Evolutionary conservation across 768 basidiomycete genomes (phyloP), one percentile per base, ranked within the genome.

Genomic region (Leucocoprinus sp.): DNA sequence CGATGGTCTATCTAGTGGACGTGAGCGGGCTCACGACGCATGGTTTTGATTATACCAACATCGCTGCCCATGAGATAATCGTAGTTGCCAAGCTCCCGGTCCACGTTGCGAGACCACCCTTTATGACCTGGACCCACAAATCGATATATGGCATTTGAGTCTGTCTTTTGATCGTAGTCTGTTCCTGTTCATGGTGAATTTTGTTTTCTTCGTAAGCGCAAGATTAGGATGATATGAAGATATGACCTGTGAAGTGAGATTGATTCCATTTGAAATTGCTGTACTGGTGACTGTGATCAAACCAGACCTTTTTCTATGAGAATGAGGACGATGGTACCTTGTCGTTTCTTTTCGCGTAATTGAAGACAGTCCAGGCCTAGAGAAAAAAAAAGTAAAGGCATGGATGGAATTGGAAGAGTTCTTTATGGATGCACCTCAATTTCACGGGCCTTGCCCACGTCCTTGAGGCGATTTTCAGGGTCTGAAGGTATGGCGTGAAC

Each of bases 331-430:
- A 37, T 40, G 33, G 37, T 15, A 88, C 87, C 67, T 87, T 82
- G 28, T 75, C 74, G 14, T 69, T 74, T 62, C 93, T 69, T 33
- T 82, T 86, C n/a, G 78, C 68, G 59, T 89, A 95, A 50, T 86
- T 78, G 59, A 87, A 97, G 0, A 70, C 78, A n/a, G 89, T 90
- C 87, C 88, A 90, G 1, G 75, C 84, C 88, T 89, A 37, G 6
- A 48, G 8, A 17, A 45, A 47, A 18, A n/a, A 34, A 17, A 19
- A 15, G 39, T 4, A 14, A 5, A 14, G 4, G 11, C 36, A 29
- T 31, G 28, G 8, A 14, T 3, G 6, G n/a, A 9, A 21, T 29
- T 21, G 19, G 26, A 19, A 19, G 40, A 22, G 8, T 42, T n/a
- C n/a, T n/a, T n/a, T n/a, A n/a, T n/a, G n/a, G n/a, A 41, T 41